Evolutionary conservation across 1,284 basidiomycete species (phyloP).

Genomic region (Dichomitus squalens): DNA sequence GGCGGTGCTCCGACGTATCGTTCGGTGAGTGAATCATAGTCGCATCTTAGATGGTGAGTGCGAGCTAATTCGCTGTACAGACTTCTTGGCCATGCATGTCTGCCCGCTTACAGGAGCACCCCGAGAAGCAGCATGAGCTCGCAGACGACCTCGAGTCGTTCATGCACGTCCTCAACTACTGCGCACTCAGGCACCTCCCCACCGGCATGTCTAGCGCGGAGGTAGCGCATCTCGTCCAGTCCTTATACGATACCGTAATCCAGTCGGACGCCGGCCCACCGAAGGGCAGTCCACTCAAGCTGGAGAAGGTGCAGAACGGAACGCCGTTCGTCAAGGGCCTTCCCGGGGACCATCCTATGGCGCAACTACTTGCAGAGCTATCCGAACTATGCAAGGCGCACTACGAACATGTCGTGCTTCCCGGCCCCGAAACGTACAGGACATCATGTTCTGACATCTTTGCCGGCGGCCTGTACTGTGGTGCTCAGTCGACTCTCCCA

Average conservation of each 20-base stretch:
- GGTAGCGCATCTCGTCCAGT: background rate
- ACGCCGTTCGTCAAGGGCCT: conserved; percentile 1
- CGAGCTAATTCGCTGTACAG: background rate
- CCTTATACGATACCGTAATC: background rate
- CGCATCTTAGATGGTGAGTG: too few species aligned
- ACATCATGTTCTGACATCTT: background rate
- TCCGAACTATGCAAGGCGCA: background rate
- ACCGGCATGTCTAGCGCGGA: background rate
- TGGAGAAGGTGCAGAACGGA: conserved; percentile 1
- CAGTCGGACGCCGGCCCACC: background rate
- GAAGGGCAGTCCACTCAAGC: background rate
- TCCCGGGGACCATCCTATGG: background rate
- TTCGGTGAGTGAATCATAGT: background rate
- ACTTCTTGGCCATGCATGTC: conserved; percentile 11
- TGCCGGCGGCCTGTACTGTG: background rate
- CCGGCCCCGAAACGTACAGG: background rate
- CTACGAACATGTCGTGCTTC: background rate
- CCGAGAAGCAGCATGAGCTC: background rate
- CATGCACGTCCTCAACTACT: conserved; percentile 4
- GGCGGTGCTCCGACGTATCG: background rate
- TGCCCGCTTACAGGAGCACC: background rate
- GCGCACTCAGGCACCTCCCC: conserved; percentile 5
- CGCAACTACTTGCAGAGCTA: background rate
- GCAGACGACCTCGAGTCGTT: conserved; percentile 12
- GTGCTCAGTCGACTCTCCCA: background rate